These are phyloP conservation scores for Berkeleyomyces basicola DNA, from an alignment of 2,329 filamentous ascomycete genomes.

Conservation along the genomic window DNA sequence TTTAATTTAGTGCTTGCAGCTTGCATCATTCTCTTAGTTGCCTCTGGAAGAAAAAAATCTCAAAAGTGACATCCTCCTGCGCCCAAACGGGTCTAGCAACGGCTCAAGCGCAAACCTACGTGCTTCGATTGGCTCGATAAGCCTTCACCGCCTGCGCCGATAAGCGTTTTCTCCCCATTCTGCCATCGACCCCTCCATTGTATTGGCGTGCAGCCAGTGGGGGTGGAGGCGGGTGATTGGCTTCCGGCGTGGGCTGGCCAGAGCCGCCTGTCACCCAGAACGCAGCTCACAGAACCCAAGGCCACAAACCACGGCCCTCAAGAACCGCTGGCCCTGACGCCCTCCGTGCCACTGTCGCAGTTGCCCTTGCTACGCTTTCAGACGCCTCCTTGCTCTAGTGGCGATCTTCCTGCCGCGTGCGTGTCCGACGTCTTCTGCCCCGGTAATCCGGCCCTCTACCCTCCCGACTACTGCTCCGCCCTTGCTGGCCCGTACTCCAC, in stretches of 20 bases:
- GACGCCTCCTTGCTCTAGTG: neutral
- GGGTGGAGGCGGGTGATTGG: neutral
- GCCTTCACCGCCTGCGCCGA: constrained; percentile 4
- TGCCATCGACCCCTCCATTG: constrained; percentile 7
- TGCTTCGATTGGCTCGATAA: constrained; percentile 6
- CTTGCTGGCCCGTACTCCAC: neutral
- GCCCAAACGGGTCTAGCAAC: neutral
- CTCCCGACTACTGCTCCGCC: neutral
- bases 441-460: too few relatives aligned
- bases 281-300: too few relatives aligned
- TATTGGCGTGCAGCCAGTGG: neutral
- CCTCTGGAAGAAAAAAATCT: neutral
- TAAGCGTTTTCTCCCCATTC: constrained; percentile 7
- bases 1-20: neutral
- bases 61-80: neutral
- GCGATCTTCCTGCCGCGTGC: neutral
- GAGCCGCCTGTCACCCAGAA: too few relatives aligned
- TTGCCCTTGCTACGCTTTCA: too few relatives aligned
- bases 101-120: neutral
- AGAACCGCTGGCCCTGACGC: too few relatives aligned
- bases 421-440: too few relatives aligned
- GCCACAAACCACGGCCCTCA: too few relatives aligned
- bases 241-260: neutral
- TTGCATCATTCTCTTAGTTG: neutral
- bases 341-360: too few relatives aligned